These are phyloP conservation scores for Neoscytalidium dimidiatum DNA, from an alignment of 2,329 filamentous ascomycete genomes.

Conservation along the genomic window DNA sequence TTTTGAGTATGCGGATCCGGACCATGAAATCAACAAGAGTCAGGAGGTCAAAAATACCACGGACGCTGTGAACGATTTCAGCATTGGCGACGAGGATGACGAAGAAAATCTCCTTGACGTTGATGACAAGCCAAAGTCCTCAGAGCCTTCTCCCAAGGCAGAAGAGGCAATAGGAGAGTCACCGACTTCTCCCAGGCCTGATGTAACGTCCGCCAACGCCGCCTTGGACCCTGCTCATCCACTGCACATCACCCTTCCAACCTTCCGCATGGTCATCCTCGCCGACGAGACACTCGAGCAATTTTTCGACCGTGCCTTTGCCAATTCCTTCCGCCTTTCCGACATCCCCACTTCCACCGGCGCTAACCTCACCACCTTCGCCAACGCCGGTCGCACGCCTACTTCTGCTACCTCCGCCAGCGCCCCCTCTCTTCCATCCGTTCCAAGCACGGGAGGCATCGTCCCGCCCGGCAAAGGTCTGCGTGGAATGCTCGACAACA, in stretches of 20 bases:
- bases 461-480: constrained; percentile 71
- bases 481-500: constrained; percentile 91
- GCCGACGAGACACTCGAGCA: constrained; percentile 94
- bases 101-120: constrained; percentile 62
- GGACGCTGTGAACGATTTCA: constrained; percentile 61
- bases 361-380: constrained; percentile 82
- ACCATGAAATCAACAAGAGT: constrained; percentile 61
- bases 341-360: constrained; percentile 62
- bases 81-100: constrained; percentile 69
- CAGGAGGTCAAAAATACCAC: constrained; percentile 31
- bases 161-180: constrained; percentile 22
- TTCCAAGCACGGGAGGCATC: constrained; percentile 54
- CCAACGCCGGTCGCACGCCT: constrained; percentile 59
- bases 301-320: constrained; percentile 96
- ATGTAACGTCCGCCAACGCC: constrained; percentile 64
- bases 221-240: constrained; percentile 92
- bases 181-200: constrained; percentile 29
- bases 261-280: constrained; percentile 97
- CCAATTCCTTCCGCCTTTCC: constrained; percentile 85
- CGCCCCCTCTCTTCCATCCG: constrained; percentile 24
- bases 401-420: constrained; percentile 34
- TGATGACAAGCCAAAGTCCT: constrained; percentile 37
- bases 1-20: constrained; percentile 97
- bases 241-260: constrained; percentile 92
- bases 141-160: constrained; percentile 27